Percentiles rank a stretch among this genome's conserved stretches.
Evolutionary conservation across 352 stramenopile genomes (phyloP).

Genomic region (Globisporangium lucens): DNA sequence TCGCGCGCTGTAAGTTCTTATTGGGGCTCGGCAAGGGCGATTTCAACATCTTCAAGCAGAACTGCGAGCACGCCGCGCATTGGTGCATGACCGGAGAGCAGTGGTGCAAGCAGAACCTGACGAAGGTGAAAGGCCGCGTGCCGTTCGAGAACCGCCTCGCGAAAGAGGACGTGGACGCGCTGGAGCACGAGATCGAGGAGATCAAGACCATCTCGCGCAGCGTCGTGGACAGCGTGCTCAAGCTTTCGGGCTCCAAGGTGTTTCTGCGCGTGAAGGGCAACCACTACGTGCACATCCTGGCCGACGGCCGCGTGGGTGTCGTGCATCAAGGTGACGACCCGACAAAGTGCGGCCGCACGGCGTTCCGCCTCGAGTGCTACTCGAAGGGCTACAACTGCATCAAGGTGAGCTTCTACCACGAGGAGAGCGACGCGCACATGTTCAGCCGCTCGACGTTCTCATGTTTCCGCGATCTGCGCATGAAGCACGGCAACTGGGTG

Average conservation of each 20-base stretch:
- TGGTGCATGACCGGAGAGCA: constrained; percentile 90
- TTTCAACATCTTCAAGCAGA: constrained; percentile 88
- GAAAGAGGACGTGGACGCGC: constrained; percentile 73
- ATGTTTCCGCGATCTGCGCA: constrained; percentile 81
- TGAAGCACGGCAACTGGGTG: constrained; percentile 60
- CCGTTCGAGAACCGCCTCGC: constrained; percentile 74
- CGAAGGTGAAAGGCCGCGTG: constrained; percentile 62
- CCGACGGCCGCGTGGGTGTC: constrained; percentile 49
- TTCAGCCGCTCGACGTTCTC: constrained; percentile 83
- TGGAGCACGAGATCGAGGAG: constrained; percentile 68
- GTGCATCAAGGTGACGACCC: constrained; percentile 44
- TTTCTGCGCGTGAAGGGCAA: constrained; percentile 71
- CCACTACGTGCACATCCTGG: constrained; percentile 57
- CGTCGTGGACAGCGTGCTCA: constrained; percentile 67
- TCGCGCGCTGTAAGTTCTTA: constrained; percentile 80
- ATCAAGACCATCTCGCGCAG: constrained; percentile 69
- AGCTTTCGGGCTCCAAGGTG: constrained; percentile 52
- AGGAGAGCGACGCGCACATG: constrained; percentile 70
- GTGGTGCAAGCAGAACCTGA: constrained; percentile 87
- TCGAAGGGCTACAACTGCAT: constrained; percentile 86
- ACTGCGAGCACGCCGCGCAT: constrained; percentile 84
- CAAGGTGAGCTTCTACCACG: constrained; percentile 79
- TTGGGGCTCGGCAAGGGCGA: constrained; percentile 71
- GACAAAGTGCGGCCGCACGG: constrained; percentile 45
- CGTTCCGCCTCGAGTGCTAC: constrained; percentile 75